These are phyloP conservation scores for Corymbia calophylla DNA, from an alignment of 441 rosid genomes.

Conservation along the genomic window DNA sequence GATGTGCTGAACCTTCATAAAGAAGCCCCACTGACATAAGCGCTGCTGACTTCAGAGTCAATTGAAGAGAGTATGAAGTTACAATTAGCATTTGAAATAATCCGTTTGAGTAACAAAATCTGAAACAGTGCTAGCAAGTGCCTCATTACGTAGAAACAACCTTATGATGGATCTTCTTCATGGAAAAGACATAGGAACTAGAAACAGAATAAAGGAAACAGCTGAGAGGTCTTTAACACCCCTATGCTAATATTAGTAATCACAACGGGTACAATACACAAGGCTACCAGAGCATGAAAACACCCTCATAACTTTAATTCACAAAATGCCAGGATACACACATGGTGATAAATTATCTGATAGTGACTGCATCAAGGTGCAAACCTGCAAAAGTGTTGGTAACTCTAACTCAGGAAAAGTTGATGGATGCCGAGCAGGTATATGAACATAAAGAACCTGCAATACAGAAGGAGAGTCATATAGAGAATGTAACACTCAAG, in stretches of 20 bases:
- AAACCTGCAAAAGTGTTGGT: conserved; percentile 92
- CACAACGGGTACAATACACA: neutral
- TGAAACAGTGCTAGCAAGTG: neutral
- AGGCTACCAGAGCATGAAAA: neutral
- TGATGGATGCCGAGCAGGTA: conserved; percentile 82
- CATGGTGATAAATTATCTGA: neutral
- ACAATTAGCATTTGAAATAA: neutral
- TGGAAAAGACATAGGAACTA: neutral
- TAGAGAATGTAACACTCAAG: neutral
- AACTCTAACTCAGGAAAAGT: conserved; percentile 87
- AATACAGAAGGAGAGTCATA: neutral
- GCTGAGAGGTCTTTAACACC: neutral
- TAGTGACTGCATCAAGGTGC: neutral
- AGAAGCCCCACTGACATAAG: conserved; percentile 90
- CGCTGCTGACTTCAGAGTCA: conserved; percentile 76
- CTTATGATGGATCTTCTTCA: neutral
- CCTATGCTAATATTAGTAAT: neutral
- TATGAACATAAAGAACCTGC: conserved; percentile 86
- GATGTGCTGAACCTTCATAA: conserved; percentile 96
- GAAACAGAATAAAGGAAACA: neutral
- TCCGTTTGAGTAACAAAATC: neutral
- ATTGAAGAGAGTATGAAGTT: conserved; percentile 2
- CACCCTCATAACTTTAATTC: neutral
- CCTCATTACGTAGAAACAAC: neutral
- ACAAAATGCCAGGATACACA: neutral